A percentile compares a stretch with the other conserved stretches of the same genome.
phyloP scores from a whole-genome alignment of 768 basidiomycete genomes.

The Boletus pseudo-olivaceus region DNA sequence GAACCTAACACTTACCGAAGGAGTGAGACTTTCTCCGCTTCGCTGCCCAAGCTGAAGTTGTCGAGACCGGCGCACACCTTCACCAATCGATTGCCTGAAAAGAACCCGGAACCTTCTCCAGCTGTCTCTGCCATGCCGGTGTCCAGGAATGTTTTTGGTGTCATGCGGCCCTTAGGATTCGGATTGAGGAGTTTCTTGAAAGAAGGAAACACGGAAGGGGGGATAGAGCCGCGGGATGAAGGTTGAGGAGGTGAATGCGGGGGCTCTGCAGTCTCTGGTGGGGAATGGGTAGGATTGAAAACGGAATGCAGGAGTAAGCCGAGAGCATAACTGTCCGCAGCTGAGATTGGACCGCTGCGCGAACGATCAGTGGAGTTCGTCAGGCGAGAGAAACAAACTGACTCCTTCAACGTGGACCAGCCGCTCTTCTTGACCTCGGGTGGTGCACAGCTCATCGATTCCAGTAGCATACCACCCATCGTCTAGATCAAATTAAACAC shows the following conservation, averaged over 20 bases:
- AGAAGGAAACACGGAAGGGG: constrained; percentile 64
- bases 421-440: constrained; percentile 90
- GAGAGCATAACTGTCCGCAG: constrained; percentile 83
- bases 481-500: constrained; percentile 43
- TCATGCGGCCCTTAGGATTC: constrained; percentile 74
- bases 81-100: constrained; percentile 75
- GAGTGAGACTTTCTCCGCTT: constrained; percentile 72
- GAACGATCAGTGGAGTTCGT: not conserved
- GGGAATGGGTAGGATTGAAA: constrained; percentile 82
- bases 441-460: constrained; percentile 56
- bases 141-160: constrained; percentile 74
- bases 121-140: constrained; percentile 68
- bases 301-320: constrained; percentile 81
- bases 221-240: constrained; percentile 76
- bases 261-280: constrained; percentile 61
- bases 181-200: constrained; percentile 92
- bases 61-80: constrained; percentile 84
- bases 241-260: constrained; percentile 77
- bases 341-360: constrained; percentile 49
- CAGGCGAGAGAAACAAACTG: constrained; percentile 15
- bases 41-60: constrained; percentile 75
- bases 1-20: constrained; percentile 48
- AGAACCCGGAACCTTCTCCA: constrained; percentile 69
- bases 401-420: constrained; percentile 85
- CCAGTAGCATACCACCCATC: constrained; percentile 61